Conservation (phyloP, 768 basidiomycete genomes). For the Fomitopsis serialis region DNA sequence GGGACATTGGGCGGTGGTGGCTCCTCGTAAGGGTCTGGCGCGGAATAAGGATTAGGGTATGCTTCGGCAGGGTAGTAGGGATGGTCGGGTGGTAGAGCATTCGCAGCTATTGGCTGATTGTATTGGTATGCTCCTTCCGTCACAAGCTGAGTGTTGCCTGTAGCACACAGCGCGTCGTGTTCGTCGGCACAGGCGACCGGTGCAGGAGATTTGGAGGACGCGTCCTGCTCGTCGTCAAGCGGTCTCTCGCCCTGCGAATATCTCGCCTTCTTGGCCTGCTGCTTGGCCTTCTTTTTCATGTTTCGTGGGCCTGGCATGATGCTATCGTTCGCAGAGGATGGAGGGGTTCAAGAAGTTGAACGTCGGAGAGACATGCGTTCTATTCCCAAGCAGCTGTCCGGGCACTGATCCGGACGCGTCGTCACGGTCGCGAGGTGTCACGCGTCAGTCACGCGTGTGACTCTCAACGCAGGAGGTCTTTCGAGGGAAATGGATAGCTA, state of each 20-base stretch:
- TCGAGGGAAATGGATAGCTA: no score
- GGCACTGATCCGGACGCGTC: not conserved
- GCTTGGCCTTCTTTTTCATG: slow-evolving; percentile 39
- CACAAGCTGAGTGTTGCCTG: not conserved
- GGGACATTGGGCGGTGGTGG: not conserved
- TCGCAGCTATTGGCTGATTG: not conserved
- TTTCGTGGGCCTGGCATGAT: slow-evolving; percentile 63
- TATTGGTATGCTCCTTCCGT: not conserved
- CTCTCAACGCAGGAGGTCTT: no score
- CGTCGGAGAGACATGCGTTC: not conserved
- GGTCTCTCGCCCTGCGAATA: slow-evolving; percentile 1
- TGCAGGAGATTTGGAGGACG: not conserved
- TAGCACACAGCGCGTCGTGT: not conserved
- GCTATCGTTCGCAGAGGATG: not conserved
- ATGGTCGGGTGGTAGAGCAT: not conserved
- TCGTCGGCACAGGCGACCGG: not conserved
- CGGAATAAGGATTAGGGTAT: not conserved
- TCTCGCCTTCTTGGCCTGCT: slow-evolving; percentile 28
- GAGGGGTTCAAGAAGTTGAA: not conserved
- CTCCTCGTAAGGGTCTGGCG: not conserved
- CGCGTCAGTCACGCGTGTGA: slow-evolving; percentile 13
- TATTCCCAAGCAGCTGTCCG: not conserved
- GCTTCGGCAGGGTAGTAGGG: not conserved
- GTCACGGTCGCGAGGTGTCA: slow-evolving; percentile 6
- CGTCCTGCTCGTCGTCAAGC: slow-evolving; percentile 9